phyloP scores from a whole-genome alignment of 805 yeast species.

The Metschnikowia kunwiensis region DNA sequence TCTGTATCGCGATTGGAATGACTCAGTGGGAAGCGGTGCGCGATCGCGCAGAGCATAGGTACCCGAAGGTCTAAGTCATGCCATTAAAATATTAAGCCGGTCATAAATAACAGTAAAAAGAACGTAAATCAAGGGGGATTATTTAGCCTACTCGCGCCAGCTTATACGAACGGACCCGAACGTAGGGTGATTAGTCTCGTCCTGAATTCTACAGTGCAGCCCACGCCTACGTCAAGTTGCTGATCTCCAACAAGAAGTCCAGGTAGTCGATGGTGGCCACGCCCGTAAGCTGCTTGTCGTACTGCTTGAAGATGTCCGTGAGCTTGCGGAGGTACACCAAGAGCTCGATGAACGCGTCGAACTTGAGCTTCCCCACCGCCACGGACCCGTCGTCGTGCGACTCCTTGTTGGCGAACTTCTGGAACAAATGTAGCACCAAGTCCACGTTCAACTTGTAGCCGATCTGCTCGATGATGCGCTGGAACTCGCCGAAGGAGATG shows the following conservation, averaged over 20 bases:
- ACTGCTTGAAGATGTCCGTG: slow-evolving; percentile 75
- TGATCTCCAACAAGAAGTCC: slow-evolving; percentile 58
- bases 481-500: slow-evolving; percentile 65
- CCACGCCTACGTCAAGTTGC: slow-evolving; percentile 28
- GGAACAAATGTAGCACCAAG: slow-evolving; percentile 56
- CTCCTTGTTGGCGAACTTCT: slow-evolving; percentile 47
- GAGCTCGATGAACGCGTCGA: slow-evolving; percentile 79
- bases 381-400: slow-evolving; percentile 21
- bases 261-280: slow-evolving; percentile 63
- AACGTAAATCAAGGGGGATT: too few species aligned
- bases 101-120: too few species aligned
- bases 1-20: slow-evolving; percentile 6
- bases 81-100: too few species aligned
- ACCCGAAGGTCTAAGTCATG: too few species aligned
- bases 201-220: too few species aligned
- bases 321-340: slow-evolving; percentile 72
- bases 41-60: too few species aligned
- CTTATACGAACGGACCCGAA: too few species aligned
- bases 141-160: too few species aligned
- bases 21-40: too few species aligned
- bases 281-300: slow-evolving; percentile 72
- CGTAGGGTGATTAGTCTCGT: too few species aligned
- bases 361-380: slow-evolving; percentile 50
- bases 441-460: slow-evolving; percentile 61
- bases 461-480: slow-evolving; percentile 57